These are phyloP conservation scores for Mortierella sp. DNA, from an alignment of 371 early-diverging fungal species.

Conservation along the genomic window DNA sequence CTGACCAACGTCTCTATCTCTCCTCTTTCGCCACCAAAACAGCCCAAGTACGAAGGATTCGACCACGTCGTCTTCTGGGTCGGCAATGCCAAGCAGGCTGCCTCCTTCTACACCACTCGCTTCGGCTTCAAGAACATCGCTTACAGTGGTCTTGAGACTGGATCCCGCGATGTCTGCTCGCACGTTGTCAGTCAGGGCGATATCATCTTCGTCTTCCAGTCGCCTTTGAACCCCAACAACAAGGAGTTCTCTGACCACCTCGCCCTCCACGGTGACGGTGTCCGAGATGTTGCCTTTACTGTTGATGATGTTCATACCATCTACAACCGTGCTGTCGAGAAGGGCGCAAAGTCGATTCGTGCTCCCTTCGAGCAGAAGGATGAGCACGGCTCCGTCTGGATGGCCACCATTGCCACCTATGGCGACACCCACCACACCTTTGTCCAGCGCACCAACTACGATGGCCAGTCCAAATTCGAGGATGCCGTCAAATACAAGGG, in stretches of 20 bases:
- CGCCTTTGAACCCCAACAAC: slow-evolving; percentile 89
- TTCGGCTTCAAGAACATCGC: slow-evolving; percentile 94
- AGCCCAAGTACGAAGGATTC: slow-evolving; percentile 56
- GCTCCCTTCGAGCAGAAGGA: slow-evolving; percentile 86
- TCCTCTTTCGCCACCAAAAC: slow-evolving; percentile 9
- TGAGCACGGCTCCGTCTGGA: slow-evolving; percentile 86
- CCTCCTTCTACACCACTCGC: slow-evolving; percentile 86
- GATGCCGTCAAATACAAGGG: slow-evolving; percentile 61
- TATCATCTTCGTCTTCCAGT: slow-evolving; percentile 90
- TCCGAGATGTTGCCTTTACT: slow-evolving; percentile 93
- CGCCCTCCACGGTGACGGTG: slow-evolving; percentile 92
- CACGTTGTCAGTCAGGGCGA: slow-evolving; percentile 89
- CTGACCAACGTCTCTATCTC: not conserved
- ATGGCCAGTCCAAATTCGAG: too few relatives aligned
- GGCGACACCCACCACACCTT: slow-evolving; percentile 96
- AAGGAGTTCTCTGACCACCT: slow-evolving; percentile 77
- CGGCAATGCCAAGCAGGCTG: slow-evolving; percentile 95
- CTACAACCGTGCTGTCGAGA: slow-evolving; percentile 84
- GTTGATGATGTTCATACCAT: slow-evolving; percentile 88
- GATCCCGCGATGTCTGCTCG: slow-evolving; percentile 84
- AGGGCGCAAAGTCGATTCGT: slow-evolving; percentile 88
- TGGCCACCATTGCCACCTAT: slow-evolving; percentile 92
- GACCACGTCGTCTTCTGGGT: slow-evolving; percentile 90
- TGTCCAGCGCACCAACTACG: slow-evolving; percentile 84
- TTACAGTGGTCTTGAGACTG: slow-evolving; percentile 96